Evolutionary conservation across 2,329 filamentous ascomycete species (phyloP), one percentile per base, ranked within the genome.

Genomic region (Aspergillus arachidicola): DNA sequence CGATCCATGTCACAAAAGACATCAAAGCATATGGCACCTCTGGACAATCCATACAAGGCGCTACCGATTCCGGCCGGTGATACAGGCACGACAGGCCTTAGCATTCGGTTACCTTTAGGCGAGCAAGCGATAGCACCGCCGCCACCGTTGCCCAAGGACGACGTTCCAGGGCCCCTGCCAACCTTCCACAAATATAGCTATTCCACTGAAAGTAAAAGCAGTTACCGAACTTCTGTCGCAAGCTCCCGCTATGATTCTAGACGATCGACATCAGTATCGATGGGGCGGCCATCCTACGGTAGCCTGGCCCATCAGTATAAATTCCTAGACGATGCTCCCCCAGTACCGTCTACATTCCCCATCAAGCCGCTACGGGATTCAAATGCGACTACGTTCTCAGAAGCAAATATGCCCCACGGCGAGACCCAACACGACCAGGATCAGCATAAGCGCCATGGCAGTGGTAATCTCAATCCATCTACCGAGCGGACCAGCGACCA

Each of bases 141-240:
- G 34, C 60, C 65, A 19, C 53, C 62, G 7, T 64, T 68, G 23
- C 55, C 63, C 10, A 61, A 61, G 6, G 64, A 64, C 10, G 32
- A 41, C 10, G 26, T 48, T 21, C 19, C 48, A 14, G 57, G 54
- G 12, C 70, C 58, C 2, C 16, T 32, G 66, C 45, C 58, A 19
- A 54, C 48, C 30, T 61, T 58, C 6, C 70, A 72, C 59, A 70
- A 64, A 57, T 62, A 71, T 48, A 69, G 62, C 1, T 68, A 72
- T 11, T 79, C 76, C 1, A 66, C 71, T 19, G 75, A 74, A 26
- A 78, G 75, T 60, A 75, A 72, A 46, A 78, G 78, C 57, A 80
- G 78, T 61, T 80, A 78, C 60, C 72, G 77, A 23, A 78, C 78
- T 0, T 81, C 79, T 1, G 67, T 78, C 34, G 74, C 75, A n/a